phyloP scores from a whole-genome alignment of 2,329 filamentous ascomycete genomes.

The Lasiodiplodia sp. region DNA sequence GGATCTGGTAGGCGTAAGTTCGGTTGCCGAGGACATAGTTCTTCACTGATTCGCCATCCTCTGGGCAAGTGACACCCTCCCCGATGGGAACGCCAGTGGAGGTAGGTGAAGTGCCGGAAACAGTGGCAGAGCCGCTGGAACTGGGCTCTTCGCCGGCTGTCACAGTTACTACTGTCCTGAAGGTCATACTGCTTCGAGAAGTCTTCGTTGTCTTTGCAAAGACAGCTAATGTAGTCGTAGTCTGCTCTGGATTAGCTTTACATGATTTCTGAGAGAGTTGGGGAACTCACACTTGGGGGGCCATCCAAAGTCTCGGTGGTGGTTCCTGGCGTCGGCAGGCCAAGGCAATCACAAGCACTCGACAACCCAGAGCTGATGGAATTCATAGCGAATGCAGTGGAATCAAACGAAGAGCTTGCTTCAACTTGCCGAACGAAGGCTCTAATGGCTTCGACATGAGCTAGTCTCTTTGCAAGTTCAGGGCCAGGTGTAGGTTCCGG shows the following conservation, averaged over 20 bases:
- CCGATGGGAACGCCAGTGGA: slow-evolving; percentile 1
- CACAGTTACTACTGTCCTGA: slow-evolving; percentile 32
- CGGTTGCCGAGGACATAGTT: slow-evolving; percentile 22
- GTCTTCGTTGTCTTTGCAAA: slow-evolving; percentile 27
- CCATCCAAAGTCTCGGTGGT: slow-evolving; percentile 39
- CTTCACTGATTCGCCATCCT: slow-evolving; percentile 7
- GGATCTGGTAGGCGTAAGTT: slow-evolving; percentile 21
- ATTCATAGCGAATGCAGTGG: slow-evolving; percentile 32
- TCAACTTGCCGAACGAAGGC: slow-evolving; percentile 33
- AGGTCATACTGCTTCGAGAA: slow-evolving; percentile 34
- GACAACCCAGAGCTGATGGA: slow-evolving; percentile 37
- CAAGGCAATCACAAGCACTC: slow-evolving; percentile 42
- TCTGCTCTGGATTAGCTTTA: slow-evolving; percentile 20
- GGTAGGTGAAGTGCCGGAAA: not conserved
- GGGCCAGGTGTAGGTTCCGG: slow-evolving; percentile 30
- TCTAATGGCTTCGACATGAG: slow-evolving; percentile 35
- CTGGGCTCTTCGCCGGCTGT: slow-evolving; percentile 28
- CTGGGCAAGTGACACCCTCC: slow-evolving; percentile 20
- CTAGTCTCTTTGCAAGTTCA: slow-evolving; percentile 32
- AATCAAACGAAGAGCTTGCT: slow-evolving; percentile 27
- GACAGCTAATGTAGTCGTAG: slow-evolving; percentile 21
- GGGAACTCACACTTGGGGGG: slow-evolving; percentile 37
- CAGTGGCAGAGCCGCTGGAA: slow-evolving; percentile 2
- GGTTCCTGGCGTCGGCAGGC: slow-evolving; percentile 41
- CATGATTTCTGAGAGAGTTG: not conserved